These are phyloP conservation scores for Neopestalotiopsis sp. DNA, from an alignment of 2,329 filamentous ascomycete genomes.

Conservation along the genomic window DNA sequence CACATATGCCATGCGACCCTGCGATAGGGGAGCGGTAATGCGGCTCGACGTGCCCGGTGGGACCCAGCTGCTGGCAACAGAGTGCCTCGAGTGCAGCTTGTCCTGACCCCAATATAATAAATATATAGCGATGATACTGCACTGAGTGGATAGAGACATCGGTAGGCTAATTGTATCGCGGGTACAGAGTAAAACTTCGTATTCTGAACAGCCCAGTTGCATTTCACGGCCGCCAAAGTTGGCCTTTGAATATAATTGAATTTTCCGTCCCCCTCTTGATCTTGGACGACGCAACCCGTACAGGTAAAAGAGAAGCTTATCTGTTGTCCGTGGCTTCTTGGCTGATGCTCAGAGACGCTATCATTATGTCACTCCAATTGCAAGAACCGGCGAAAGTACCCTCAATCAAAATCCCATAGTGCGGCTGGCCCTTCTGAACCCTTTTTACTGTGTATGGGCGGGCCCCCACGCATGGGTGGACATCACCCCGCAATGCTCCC, in stretches of 20 bases:
- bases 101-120: not conserved
- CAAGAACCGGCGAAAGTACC: constrained; percentile 14
- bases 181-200: too few relatives aligned
- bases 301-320: not conserved
- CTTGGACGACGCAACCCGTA: too few relatives aligned
- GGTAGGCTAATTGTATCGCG: not conserved
- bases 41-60: constrained; percentile 14
- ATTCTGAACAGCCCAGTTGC: too few relatives aligned
- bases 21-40: constrained; percentile 13
- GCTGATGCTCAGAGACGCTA: not conserved
- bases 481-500: constrained; percentile 30
- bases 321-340: not conserved
- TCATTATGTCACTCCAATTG: not conserved
- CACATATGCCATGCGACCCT: not conserved
- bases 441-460: not conserved
- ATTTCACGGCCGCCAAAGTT: too few relatives aligned
- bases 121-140: not conserved
- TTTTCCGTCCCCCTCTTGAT: too few relatives aligned
- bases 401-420: not conserved
- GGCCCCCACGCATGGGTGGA: constrained; percentile 3
- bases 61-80: not conserved
- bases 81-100: not conserved
- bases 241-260: too few relatives aligned
- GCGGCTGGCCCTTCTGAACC: not conserved
- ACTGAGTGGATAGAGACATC: not conserved